These are phyloP conservation scores for Aspergillus conjunctus DNA, from an alignment of 495 filamentous ascomycete genomes.

Conservation along the genomic window DNA sequence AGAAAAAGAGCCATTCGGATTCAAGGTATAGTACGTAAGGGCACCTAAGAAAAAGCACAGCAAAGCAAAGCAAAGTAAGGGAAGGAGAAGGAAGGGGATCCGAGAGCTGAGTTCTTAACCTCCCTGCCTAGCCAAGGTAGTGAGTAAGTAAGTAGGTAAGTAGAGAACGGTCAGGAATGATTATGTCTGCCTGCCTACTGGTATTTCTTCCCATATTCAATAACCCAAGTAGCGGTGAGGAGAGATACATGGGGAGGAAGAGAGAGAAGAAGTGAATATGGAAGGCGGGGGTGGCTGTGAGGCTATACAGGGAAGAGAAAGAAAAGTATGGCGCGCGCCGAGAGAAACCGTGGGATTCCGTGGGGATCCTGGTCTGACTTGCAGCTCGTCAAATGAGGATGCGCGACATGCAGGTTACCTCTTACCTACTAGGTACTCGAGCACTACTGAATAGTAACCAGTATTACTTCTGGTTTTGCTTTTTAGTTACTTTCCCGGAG, in stretches of 20 bases:
- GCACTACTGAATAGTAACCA: neutral
- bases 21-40: no score
- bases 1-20: no score
- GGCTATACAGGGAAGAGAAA: neutral
- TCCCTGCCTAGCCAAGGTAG: no score
- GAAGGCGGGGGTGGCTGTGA: neutral
- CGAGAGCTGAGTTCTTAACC: neutral
- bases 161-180: no score
- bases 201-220: no score
- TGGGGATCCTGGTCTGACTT: conserved; percentile 3
- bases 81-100: conserved; percentile 1
- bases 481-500: no score
- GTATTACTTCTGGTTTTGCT: no score
- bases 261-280: neutral
- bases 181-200: no score
- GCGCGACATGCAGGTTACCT: conserved; percentile 1
- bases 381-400: conserved; percentile 4
- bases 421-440: neutral
- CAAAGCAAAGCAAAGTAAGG: neutral
- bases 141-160: no score
- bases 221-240: no score
- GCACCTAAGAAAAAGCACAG: no score
- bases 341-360: conserved; percentile 1
- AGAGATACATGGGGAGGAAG: neutral
- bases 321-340: neutral